Percentiles rank a stretch among this genome's conserved stretches.
phyloP scores from a whole-genome alignment of 495 filamentous ascomycete genomes.

The Penicillium coprophilum region DNA sequence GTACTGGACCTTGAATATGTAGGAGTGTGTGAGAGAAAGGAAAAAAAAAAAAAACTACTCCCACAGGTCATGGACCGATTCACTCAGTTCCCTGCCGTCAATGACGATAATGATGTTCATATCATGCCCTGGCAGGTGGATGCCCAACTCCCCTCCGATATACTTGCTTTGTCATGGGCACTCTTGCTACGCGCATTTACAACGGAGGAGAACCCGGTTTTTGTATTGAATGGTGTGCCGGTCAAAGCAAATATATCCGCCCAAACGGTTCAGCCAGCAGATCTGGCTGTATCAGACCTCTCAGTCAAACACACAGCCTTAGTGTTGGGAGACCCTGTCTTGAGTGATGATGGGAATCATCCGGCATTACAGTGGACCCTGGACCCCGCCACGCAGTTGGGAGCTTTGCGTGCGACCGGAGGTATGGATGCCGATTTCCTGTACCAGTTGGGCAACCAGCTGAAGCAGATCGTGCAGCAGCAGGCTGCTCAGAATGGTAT shows the following conservation, averaged over 20 bases:
- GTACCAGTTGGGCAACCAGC: conserved; percentile 27
- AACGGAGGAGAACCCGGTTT: conserved; percentile 34
- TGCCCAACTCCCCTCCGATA: conserved; percentile 22
- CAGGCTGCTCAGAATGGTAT: conserved; percentile 19
- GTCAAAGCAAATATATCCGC: conserved; percentile 35
- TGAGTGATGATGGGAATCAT: neutral
- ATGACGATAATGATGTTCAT: conserved; percentile 17
- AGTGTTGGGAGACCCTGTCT: conserved; percentile 15
- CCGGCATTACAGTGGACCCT: conserved; percentile 22
- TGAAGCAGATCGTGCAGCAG: conserved; percentile 24
- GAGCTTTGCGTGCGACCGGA: conserved; percentile 23
- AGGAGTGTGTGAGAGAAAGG: neutral
- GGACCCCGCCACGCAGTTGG: conserved; percentile 22
- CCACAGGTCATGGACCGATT: conserved; percentile 24
- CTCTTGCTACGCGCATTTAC: conserved; percentile 40
- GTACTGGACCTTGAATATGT: no score
- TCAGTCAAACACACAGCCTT: conserved; percentile 23
- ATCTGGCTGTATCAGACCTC: conserved; percentile 16
- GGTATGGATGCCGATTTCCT: conserved; percentile 27
- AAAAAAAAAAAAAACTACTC: neutral
- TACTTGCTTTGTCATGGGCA: conserved; percentile 41
- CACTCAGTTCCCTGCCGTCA: conserved; percentile 24
- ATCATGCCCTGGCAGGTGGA: conserved; percentile 26
- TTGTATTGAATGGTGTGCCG: conserved; percentile 32
- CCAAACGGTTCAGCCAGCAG: conserved; percentile 22